These are phyloP conservation scores for Alternaria brassicae DNA, from an alignment of 2,329 filamentous ascomycete species.

Conservation along the genomic window DNA sequence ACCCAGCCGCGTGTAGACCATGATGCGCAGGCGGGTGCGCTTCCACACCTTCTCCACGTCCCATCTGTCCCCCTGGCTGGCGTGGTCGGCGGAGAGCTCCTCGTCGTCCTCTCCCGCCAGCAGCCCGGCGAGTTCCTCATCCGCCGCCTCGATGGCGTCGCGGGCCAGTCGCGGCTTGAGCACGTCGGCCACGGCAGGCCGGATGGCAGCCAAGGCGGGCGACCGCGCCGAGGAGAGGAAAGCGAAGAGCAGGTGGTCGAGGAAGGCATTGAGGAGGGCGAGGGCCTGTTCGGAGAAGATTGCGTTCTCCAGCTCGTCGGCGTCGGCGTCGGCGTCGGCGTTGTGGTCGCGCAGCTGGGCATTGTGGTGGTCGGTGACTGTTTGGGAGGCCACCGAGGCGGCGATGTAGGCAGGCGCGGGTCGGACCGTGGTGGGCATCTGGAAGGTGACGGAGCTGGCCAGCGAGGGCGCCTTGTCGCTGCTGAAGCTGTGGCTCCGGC, in stretches of 20 bases:
- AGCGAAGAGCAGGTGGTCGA: conserved; percentile 92
- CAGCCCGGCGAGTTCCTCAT: conserved; percentile 88
- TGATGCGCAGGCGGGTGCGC: conserved; percentile 87
- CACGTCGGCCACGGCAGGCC: conserved; percentile 83
- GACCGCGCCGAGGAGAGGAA: conserved; percentile 83
- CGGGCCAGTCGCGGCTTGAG: conserved; percentile 88
- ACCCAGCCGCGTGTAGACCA: conserved; percentile 96
- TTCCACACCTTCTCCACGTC: conserved; percentile 96
- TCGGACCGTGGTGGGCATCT: conserved; percentile 72
- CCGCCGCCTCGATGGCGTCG: conserved; percentile 81
- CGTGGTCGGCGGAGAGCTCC: conserved; percentile 38
- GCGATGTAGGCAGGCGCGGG: conserved; percentile 90
- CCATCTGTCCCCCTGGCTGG: conserved; percentile 65
- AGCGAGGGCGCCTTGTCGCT: conserved; percentile 71
- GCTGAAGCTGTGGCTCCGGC: conserved; percentile 64
- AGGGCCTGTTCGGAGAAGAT: conserved; percentile 77
- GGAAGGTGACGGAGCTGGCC: conserved; percentile 57
- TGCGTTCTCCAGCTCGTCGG: conserved; percentile 67
- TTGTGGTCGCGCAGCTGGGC: conserved; percentile 74
- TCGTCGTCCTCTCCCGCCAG: conserved; percentile 75
- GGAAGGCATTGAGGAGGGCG: conserved; percentile 83
- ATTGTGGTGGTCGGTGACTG: conserved; percentile 87
- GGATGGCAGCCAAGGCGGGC: conserved; percentile 75
- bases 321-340: conserved; percentile 68
- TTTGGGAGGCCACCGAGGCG: conserved; percentile 84